phyloP scores from a whole-genome alignment of 768 basidiomycete species.

The Pluteus cervinus region DNA sequence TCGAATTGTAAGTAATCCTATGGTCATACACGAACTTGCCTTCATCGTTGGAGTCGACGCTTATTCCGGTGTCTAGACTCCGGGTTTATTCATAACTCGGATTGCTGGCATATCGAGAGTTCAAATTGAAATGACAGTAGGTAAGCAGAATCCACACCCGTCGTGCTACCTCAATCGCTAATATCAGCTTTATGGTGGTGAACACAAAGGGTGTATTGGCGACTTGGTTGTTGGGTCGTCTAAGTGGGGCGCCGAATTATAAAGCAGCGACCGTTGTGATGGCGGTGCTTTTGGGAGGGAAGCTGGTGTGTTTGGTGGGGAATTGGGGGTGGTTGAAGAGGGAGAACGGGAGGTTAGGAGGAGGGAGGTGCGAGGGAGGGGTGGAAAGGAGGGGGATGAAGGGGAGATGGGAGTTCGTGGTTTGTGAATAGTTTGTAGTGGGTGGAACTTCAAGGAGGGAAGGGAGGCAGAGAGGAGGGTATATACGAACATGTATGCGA shows the following conservation, averaged over 20 bases:
- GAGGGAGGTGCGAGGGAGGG: conserved; percentile 24
- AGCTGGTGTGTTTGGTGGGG: conserved; percentile 26
- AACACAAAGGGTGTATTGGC: conserved; percentile 56
- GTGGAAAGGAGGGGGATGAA: conserved; percentile 11
- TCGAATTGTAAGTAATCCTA: too few species aligned
- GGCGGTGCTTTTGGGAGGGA: conserved; percentile 32
- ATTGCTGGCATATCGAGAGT: too few species aligned
- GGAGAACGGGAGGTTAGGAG: conserved; percentile 46
- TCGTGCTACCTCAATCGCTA: conserved; percentile 53
- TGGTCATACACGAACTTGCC: too few species aligned
- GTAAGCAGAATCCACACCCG: too few species aligned
- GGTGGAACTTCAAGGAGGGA: too few species aligned
- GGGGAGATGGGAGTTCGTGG: conserved; percentile 53
- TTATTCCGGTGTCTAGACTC: too few species aligned
- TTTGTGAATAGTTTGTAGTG: conserved; percentile 41
- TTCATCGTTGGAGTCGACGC: too few species aligned
- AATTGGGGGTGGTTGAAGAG: conserved; percentile 35
- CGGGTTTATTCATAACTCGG: too few species aligned
- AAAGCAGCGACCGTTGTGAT: conserved; percentile 39
- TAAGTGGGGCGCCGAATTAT: conserved; percentile 46
- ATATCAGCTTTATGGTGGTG: conserved; percentile 51
- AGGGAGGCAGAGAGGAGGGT: too few species aligned
- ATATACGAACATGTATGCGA: too few species aligned
- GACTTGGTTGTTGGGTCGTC: conserved; percentile 53
- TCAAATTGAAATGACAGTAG: too few species aligned